These are phyloP conservation scores for Rubia peregrina DNA, from an alignment of 305 asterid species.

Conservation along the genomic window DNA sequence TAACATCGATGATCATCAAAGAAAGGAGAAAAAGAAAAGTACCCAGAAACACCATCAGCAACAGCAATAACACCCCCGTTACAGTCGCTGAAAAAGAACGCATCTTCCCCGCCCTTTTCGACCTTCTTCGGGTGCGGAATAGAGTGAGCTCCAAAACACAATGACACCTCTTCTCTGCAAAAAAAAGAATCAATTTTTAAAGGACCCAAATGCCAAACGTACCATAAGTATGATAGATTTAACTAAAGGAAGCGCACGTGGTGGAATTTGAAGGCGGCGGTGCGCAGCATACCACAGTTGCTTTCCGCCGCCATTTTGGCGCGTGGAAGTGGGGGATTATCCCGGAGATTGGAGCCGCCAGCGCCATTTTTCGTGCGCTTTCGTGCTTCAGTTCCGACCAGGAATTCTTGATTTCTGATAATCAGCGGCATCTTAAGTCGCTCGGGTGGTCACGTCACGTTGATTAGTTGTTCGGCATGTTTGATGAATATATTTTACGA, in stretches of 20 bases:
- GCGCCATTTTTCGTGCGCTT: conserved; percentile 14
- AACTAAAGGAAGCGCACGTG: not conserved
- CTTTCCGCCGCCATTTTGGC: not conserved
- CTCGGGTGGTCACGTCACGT: conserved; percentile 16
- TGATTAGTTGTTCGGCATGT: not conserved
- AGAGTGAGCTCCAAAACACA: conserved; percentile 56
- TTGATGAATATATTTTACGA: too few species aligned
- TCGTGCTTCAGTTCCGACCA: not conserved
- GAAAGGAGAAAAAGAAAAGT: not conserved
- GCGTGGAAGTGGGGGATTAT: not conserved
- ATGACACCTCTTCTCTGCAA: conserved; percentile 40
- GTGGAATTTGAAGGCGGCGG: conserved; percentile 1
- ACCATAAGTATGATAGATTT: not conserved
- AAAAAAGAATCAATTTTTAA: conserved; percentile 17
- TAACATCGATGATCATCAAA: not conserved
- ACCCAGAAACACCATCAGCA: conserved; percentile 96
- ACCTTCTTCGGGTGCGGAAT: conserved; percentile 89
- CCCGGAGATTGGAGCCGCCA: conserved; percentile 23
- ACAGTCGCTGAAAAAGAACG: conserved; percentile 56
- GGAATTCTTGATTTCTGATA: not conserved
- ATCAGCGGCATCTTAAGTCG: not conserved
- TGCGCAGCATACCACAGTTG: conserved; percentile 11
- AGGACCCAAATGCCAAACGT: not conserved
- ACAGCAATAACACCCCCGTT: conserved; percentile 76
- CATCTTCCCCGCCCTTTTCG: conserved; percentile 89